These are phyloP conservation scores for Mycena latifolia DNA, from an alignment of 768 basidiomycete species.

Conservation along the genomic window DNA sequence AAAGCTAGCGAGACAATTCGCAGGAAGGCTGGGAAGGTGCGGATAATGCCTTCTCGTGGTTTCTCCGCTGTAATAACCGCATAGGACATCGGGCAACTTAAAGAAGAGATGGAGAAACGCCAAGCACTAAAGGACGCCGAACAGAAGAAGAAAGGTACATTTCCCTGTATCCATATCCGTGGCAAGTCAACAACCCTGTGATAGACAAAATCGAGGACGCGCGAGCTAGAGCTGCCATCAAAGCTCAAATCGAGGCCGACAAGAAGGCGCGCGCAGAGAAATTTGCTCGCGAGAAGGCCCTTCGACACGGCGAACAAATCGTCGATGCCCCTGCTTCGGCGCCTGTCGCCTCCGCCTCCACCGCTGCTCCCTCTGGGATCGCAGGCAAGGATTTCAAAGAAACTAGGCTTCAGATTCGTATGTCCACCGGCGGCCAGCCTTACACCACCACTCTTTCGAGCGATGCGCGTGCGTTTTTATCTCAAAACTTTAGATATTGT, in stretches of 20 bases:
- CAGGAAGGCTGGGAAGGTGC: constrained; percentile 87
- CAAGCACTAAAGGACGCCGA: constrained; percentile 88
- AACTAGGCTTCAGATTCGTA: constrained; percentile 90
- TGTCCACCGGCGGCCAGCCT: constrained; percentile 85
- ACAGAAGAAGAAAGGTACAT: constrained; percentile 80
- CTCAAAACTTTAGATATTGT: constrained; percentile 11
- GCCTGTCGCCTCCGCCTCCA: constrained; percentile 48
- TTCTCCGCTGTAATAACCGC: neutral
- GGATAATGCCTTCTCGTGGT: constrained; percentile 24
- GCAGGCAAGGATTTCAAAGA: constrained; percentile 86
- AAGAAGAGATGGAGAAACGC: constrained; percentile 83
- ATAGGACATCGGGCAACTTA: constrained; percentile 78
- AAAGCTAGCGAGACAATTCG: constrained; percentile 83
- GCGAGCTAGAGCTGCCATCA: constrained; percentile 86
- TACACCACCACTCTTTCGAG: constrained; percentile 86
- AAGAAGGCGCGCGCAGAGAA: constrained; percentile 91
- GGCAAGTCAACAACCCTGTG: neutral
- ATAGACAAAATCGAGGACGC: constrained; percentile 93
- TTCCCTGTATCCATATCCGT: neutral
- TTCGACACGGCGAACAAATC: constrained; percentile 80
- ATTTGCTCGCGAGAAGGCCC: constrained; percentile 89
- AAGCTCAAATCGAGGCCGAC: constrained; percentile 95
- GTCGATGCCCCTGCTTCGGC: constrained; percentile 49
- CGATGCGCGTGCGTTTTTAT: constrained; percentile 71
- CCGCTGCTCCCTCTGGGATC: constrained; percentile 52